These are phyloP conservation scores for Penicillium glabrum DNA, from an alignment of 2,329 filamentous ascomycete species.

Conservation along the genomic window DNA sequence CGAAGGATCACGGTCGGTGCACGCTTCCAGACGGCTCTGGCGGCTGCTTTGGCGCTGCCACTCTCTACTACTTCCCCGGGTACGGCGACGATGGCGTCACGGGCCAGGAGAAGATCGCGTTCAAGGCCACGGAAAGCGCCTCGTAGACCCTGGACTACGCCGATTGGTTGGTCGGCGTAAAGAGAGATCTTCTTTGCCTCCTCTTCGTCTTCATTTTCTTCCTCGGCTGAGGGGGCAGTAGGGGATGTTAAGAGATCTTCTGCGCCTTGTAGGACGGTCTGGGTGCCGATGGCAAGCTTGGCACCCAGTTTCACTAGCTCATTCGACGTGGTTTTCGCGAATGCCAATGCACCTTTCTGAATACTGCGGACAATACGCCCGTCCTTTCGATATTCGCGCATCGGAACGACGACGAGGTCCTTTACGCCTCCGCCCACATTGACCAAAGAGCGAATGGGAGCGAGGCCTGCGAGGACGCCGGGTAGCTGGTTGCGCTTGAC, in stretches of 20 bases:
- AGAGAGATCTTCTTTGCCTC: constrained; percentile 78
- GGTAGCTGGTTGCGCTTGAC: constrained; percentile 87
- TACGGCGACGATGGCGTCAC: constrained; percentile 91
- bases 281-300: constrained; percentile 90
- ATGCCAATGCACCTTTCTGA: constrained; percentile 83
- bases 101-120: constrained; percentile 80
- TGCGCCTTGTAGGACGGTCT: constrained; percentile 85
- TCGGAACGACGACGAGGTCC: constrained; percentile 83
- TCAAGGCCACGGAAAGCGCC: constrained; percentile 81
- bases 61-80: constrained; percentile 89
- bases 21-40: constrained; percentile 72
- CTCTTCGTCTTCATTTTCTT: constrained; percentile 64
- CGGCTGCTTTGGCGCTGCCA: constrained; percentile 75
- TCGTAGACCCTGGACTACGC: constrained; percentile 80
- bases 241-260: constrained; percentile 68
- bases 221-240: constrained; percentile 48
- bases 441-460: constrained; percentile 84
- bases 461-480: constrained; percentile 81
- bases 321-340: constrained; percentile 89
- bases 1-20: constrained; percentile 92
- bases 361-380: constrained; percentile 89
- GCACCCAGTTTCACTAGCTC: constrained; percentile 93
- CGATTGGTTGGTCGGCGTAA: constrained; percentile 91
- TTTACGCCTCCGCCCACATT: constrained; percentile 86
- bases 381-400: constrained; percentile 91